phyloP scores from a whole-genome alignment of 2,329 filamentous ascomycete genomes.

The Colletotrichum sp. region DNA sequence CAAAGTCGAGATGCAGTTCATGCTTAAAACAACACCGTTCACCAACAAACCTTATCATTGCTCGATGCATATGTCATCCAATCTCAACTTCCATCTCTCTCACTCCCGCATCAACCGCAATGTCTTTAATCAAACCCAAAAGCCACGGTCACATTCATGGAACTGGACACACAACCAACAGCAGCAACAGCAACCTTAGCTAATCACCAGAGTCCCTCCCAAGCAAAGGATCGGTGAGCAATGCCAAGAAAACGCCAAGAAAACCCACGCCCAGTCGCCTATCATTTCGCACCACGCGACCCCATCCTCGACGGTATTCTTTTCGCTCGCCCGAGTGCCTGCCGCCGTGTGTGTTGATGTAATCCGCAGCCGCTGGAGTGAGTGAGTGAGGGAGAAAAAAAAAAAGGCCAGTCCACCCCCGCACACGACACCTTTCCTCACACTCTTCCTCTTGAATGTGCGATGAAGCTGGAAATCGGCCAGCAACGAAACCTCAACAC shows the following conservation, averaged over 20 bases:
- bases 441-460: neutral
- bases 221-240: neutral
- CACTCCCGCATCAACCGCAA: neutral
- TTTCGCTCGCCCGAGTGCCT: neutral
- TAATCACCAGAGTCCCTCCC: neutral
- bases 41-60: neutral
- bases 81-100: neutral
- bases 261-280: neutral
- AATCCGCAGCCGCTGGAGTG: neutral
- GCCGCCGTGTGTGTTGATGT: neutral
- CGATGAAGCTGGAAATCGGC: neutral
- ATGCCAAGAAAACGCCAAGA: slow-evolving; percentile 13
- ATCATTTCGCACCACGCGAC: slow-evolving; percentile 20
- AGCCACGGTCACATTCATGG: neutral
- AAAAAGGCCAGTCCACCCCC: neutral
- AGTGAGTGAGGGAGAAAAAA: neutral
- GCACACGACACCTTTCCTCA: neutral
- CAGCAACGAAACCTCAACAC: neutral
- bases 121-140: neutral
- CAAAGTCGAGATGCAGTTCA: neutral
- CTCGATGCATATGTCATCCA: neutral
- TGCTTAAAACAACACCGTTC: neutral
- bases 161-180: neutral
- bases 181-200: neutral
- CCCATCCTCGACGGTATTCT: neutral